phyloP scores from a whole-genome alignment of 2,329 filamentous ascomycete genomes.

The Hypomyces rosellus region DNA sequence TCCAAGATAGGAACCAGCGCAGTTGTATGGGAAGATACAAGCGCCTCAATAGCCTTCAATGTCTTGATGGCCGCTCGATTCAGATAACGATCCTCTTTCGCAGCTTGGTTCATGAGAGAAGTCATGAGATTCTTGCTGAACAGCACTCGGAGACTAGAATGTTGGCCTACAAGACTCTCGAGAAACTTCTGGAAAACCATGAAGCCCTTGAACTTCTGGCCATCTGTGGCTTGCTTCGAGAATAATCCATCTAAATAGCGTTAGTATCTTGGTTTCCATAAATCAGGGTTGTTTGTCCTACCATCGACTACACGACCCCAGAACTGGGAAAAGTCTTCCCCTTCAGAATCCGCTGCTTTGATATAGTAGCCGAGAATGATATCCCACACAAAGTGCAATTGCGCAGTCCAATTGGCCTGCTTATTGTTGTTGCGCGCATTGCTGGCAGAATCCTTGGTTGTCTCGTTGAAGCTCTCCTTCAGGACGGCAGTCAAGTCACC shows the following conservation, averaged over 20 bases:
- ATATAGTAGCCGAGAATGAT: conserved; percentile 58
- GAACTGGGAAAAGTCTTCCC: conserved; percentile 62
- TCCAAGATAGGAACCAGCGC: conserved; percentile 56
- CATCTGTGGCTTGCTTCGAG: conserved; percentile 71
- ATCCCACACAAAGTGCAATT: conserved; percentile 84
- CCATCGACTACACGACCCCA: conserved; percentile 85
- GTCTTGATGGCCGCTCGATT: conserved; percentile 73
- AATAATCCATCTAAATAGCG: conserved; percentile 68
- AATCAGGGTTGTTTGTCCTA: conserved; percentile 37
- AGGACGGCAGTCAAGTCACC: conserved; percentile 67
- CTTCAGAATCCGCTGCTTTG: conserved; percentile 29
- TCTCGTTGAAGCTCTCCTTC: conserved; percentile 62
- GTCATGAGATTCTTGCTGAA: conserved; percentile 81
- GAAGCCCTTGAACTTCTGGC: conserved; percentile 89
- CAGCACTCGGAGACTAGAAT: conserved; percentile 46
- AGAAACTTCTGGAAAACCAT: conserved; percentile 77
- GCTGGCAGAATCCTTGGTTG: conserved; percentile 39
- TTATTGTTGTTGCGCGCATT: conserved; percentile 39
- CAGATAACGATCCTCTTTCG: conserved; percentile 69
- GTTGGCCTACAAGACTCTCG: conserved; percentile 41
- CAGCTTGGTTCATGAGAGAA: conserved; percentile 76
- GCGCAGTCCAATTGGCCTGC: conserved; percentile 70
- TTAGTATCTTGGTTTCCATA: conserved; percentile 16
- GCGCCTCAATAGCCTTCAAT: conserved; percentile 62
- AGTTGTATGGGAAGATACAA: conserved; percentile 54